Evolutionary conservation across 257 asterid species (phyloP), one percentile per base, ranked within the genome.

Genomic region (Mentha longifolia): DNA sequence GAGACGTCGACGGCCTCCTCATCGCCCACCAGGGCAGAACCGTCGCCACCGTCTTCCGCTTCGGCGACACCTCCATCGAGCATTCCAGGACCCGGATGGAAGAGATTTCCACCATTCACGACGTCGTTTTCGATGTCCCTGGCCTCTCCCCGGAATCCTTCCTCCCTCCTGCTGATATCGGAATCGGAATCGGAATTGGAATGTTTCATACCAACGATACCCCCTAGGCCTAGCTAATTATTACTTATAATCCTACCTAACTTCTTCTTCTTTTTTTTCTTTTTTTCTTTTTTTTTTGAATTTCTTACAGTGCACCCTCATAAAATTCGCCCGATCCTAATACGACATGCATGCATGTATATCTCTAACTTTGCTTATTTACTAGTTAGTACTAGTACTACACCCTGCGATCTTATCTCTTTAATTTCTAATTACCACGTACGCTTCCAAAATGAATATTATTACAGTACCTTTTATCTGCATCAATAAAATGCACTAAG

Each of bases 61-160:
- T 89, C 43, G 96, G 96, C 5, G 96, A 89, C 77, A 82, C 89
- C 0, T 85, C 92, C 0, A 61, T 77, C 67, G 82, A 85, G 74
- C 92, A 87, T 39, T 82, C 84, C 6, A 70, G 96, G 90, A 85
- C 92, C 0, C 68, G 86, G 35, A 89, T 89, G 96, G 96, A 89
- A 39, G 96, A 89, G 41, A 47, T 79, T 0, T 89, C 94, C 92
- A 68, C 74, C 63, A 89, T 89, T 46, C 81, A 87, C 62, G 96
- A 87, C 65, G 90, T 89, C 15, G 96, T 85, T 20, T 89, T 85
- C 67, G 81, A 87, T 12, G 96, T 89, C 10, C 94, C 92, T 0
- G 96, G 94, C 0, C 82, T 89, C 17, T 87, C 94, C 0, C 52
- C 71, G 0, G 94, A 89, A 70, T 85, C 89, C 5, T 89, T 89